Base-by-base conservation (phyloP, 2,329 filamentous ascomycete species). In the Exserohilum turcica region DNA sequence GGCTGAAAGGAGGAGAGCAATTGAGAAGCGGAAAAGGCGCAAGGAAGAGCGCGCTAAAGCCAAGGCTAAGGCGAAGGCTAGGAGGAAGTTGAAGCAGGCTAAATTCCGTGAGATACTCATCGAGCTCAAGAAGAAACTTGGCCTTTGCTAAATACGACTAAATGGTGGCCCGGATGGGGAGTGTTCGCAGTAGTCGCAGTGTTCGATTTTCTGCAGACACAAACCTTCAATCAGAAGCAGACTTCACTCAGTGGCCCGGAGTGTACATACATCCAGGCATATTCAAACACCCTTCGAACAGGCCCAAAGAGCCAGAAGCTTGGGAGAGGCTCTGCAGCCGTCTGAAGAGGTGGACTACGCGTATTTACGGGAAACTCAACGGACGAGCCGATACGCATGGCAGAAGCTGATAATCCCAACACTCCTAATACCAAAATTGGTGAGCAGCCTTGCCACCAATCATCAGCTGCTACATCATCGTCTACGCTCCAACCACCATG, bases 261-360 rank as follows among this genome's bases (percentile, higher is more conserved):
- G 57, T 66, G 2, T 62, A 68, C 43, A 38, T 68, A n/a, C 52
- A 62, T 43, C 65, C 65, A 2, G 66, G 66, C 6, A 37, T 53
- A 1, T 71, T 71, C 31, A 60, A 55, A 19, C 45, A 58, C 39
- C 29, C 57, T 3, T 40, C 48, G 6, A 52, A 54, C 27, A 54
- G 36, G 8, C 49, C 45, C n/a, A 39, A 16, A 43, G 56, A 64
- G 8, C 43, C 53, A 5, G 63, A 67, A 10, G 61, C 56, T 13
- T 71, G 60, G 66, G 50, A 66, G 40, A 55, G 67, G 29, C 60
- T 55, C 38, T 48, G 59, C 10, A 37, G 57, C 36, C 49, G 55
- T 12, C 46, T 59, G 33, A 57, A 50, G 43, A 62, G 56, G 48
- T 38, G 62, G 19, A 19, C 42, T 46, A 44, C 36, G 42, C 42